Evolutionary conservation across 176 grass and related monocot genomes (phyloP), one percentile per base, ranked within the genome.

Genomic region (Zea mays): DNA sequence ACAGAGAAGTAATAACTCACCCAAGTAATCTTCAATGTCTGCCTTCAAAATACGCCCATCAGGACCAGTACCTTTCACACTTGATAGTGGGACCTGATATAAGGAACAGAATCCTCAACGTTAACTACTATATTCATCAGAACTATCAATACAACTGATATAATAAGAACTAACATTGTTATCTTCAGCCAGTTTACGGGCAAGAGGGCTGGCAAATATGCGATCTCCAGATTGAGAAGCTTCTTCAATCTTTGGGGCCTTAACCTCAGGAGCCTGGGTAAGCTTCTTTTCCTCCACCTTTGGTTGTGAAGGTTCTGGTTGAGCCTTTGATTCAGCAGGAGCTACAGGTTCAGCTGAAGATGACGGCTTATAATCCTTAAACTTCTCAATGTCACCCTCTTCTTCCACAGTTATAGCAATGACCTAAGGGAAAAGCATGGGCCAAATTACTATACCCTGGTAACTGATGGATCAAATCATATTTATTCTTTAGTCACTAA

Each of bases 11-110:
- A 81, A 66, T 52, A 54, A 19, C 74, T 86, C 88, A 98, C 95
- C 89, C 78, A 98, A 75, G 80, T 98, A 94, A 81, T 94, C 95
- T 83, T 94, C 95, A 86, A 98, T 80, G 85, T 98, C 95, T 66
- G 87, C 91, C 80, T 94, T 98, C 59, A 98, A 70, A 88, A 98
- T 98, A 50, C 91, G 86, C 35, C 95, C 95, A 83, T 90, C 95
- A 88, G 83, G 95, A 75, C 95, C 95, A 73, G 91, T 98, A 57
- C 95, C 95, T 82, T 94, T 94, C 72, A 98, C 77, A 60, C 85
- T 94, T 74, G 87, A 88, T 49, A 98, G 87, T 69, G 89, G 80
- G 42, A 98, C 89, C 95, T 98, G 73, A 68, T 81, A 61, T 10
- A 79, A 49, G 68, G 52, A 82, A 80, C 52, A 83, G 3, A 55